Evolutionary conservation across 2,329 filamentous ascomycete genomes (phyloP).

Genomic region (Aurifilum marmelostoma): DNA sequence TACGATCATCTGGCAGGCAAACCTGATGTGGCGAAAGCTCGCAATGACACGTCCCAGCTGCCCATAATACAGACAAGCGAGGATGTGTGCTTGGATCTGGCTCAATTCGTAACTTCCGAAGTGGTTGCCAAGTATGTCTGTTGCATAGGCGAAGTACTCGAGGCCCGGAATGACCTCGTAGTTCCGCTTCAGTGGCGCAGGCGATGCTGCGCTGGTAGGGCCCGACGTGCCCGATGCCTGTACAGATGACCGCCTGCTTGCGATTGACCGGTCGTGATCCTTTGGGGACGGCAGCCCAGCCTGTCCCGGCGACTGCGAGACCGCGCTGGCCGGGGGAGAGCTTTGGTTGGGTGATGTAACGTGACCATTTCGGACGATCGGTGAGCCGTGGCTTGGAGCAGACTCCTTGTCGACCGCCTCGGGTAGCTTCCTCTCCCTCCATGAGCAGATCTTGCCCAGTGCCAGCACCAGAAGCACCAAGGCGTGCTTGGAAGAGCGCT

Average conservation of each 20-base stretch:
- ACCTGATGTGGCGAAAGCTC: slow-evolving; percentile 69
- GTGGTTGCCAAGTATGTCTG: slow-evolving; percentile 82
- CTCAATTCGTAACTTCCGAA: slow-evolving; percentile 78
- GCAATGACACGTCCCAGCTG: slow-evolving; percentile 86
- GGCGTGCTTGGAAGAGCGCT: slow-evolving; percentile 75
- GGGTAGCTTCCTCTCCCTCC: slow-evolving; percentile 54
- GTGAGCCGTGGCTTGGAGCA: slow-evolving; percentile 42
- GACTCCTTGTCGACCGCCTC: slow-evolving; percentile 54
- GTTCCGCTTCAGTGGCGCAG: slow-evolving; percentile 54
- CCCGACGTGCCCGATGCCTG: slow-evolving; percentile 38
- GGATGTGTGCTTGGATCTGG: slow-evolving; percentile 81
- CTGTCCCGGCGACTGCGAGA: slow-evolving; percentile 46
- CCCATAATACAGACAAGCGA: slow-evolving; percentile 86
- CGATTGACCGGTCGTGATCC: slow-evolving; percentile 49
- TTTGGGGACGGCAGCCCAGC: slow-evolving; percentile 57
- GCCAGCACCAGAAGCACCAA: slow-evolving; percentile 83
- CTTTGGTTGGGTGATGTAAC: slow-evolving; percentile 57
- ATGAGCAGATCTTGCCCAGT: slow-evolving; percentile 77
- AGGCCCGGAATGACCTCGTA: slow-evolving; percentile 86
- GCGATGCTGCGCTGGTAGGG: slow-evolving; percentile 35
- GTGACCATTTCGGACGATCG: slow-evolving; percentile 52
- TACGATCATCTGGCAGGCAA: slow-evolving; percentile 62
- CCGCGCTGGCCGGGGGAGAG: slow-evolving; percentile 54
- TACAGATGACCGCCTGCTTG: slow-evolving; percentile 56
- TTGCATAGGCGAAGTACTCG: slow-evolving; percentile 85